phyloP scores from a whole-genome alignment of 345 rosid species.

The Raphanus sativus region DNA sequence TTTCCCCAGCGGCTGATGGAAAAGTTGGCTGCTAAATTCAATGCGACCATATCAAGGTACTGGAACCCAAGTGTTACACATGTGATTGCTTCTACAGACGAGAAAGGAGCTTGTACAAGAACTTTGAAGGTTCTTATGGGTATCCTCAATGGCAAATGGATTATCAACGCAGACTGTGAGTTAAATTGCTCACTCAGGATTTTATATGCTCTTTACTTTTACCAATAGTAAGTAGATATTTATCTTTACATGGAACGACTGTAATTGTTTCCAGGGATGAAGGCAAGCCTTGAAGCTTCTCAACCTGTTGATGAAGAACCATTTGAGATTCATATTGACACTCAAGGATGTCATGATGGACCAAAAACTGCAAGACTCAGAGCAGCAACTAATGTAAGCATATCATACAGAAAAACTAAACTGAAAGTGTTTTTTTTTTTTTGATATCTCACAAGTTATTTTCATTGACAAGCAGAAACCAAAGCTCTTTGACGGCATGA shows the following conservation, averaged over 20 bases:
- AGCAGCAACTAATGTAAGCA: slow-evolving; percentile 52
- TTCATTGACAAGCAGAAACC: slow-evolving; percentile 50
- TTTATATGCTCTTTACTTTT: background rate
- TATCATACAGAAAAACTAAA: too few species aligned
- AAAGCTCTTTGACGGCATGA: slow-evolving; percentile 66
- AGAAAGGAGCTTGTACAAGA: slow-evolving; percentile 71
- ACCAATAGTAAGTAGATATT: background rate
- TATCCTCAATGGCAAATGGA: slow-evolving; percentile 77
- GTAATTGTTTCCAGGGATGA: slow-evolving; percentile 59
- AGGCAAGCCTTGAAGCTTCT: slow-evolving; percentile 64
- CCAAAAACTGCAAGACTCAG: slow-evolving; percentile 74
- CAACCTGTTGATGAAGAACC: slow-evolving; percentile 58
- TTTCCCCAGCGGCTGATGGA: slow-evolving; percentile 55
- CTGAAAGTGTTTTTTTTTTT: background rate
- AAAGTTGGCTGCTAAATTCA: slow-evolving; percentile 53
- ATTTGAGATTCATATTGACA: slow-evolving; percentile 69
- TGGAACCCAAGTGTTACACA: slow-evolving; percentile 85
- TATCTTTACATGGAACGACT: background rate
- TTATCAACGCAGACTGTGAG: slow-evolving; percentile 75
- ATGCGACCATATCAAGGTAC: slow-evolving; percentile 61
- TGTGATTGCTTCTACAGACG: slow-evolving; percentile 73
- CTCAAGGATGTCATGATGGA: slow-evolving; percentile 65
- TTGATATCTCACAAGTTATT: background rate
- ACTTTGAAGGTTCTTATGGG: slow-evolving; percentile 89
- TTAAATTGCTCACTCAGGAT: background rate